Evolutionary conservation across 257 asterid species (phyloP).

Genomic region (Jaltomata sinuosa): DNA sequence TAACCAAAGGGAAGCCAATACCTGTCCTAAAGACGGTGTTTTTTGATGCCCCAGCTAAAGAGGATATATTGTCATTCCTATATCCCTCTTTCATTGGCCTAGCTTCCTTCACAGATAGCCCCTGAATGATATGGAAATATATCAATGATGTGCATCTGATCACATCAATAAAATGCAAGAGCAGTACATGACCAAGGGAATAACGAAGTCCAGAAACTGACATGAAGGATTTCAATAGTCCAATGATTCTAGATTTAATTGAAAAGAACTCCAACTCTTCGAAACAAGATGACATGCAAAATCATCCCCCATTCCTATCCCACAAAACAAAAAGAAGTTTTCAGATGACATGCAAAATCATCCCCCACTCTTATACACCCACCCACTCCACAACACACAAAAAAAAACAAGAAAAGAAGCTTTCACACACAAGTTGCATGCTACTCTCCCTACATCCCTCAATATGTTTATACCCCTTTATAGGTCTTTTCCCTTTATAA

Average conservation of each 20-base stretch:
- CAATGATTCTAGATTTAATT: neutral
- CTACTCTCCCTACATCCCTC: neutral
- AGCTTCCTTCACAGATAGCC: slow-evolving; percentile 50
- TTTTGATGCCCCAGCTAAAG: slow-evolving; percentile 31
- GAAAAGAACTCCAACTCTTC: neutral
- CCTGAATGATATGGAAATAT: slow-evolving; percentile 27
- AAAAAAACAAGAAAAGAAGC: neutral
- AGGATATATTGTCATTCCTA: slow-evolving; percentile 32
- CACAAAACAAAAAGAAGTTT: neutral
- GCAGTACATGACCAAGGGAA: neutral
- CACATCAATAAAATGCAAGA: neutral
- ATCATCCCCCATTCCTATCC: neutral
- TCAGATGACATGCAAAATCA: neutral
- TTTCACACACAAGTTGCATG: neutral
- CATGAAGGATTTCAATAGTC: neutral
- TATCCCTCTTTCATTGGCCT: slow-evolving; percentile 44
- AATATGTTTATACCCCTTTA: neutral
- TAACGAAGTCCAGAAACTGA: neutral
- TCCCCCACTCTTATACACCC: neutral
- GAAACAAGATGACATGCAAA: neutral
- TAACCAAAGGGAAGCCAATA: slow-evolving; percentile 1
- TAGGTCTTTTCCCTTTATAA: neutral
- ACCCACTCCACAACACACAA: neutral
- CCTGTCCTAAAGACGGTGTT: slow-evolving; percentile 39
- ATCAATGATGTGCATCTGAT: slow-evolving; percentile 1